Conservation (phyloP, 345 rosid species). For the Corchorus olitorius region DNA sequence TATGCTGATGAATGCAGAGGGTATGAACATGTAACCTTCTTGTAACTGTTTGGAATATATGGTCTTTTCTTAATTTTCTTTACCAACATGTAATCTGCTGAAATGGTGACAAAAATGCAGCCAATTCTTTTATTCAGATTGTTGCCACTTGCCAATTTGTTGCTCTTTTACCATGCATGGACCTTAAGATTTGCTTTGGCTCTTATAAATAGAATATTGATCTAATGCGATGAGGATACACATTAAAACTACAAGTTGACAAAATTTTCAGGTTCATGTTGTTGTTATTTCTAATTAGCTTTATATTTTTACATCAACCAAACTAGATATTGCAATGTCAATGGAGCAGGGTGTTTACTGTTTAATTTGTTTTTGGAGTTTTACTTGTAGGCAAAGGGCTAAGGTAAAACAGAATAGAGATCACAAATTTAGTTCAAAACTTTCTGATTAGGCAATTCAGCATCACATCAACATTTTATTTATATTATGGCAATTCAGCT, state of each 20-base stretch:
- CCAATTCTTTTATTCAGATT: neutral
- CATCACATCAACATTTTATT: neutral
- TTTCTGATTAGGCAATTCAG: neutral
- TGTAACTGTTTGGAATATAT: neutral
- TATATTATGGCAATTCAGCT: too few relatives aligned
- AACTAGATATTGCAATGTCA: too few relatives aligned
- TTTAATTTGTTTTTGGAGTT: neutral
- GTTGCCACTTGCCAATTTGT: conserved; percentile 2
- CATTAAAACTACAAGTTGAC: neutral
- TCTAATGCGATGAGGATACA: neutral
- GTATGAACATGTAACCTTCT: conserved; percentile 2
- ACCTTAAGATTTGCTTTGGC: neutral
- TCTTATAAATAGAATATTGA: neutral
- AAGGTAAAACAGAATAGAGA: neutral
- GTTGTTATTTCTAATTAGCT: too few relatives aligned
- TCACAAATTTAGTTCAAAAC: neutral
- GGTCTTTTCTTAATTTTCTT: neutral
- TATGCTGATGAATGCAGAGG: neutral
- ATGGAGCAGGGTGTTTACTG: neutral
- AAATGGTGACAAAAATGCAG: neutral
- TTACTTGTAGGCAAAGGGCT: too few relatives aligned
- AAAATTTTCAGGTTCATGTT: too few relatives aligned
- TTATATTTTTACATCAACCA: neutral
- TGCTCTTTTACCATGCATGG: neutral
- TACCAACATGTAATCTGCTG: neutral